Conservation (phyloP, 2,329 filamentous ascomycete genomes). For the Paraphaeosphaeria sporulosa region DNA sequence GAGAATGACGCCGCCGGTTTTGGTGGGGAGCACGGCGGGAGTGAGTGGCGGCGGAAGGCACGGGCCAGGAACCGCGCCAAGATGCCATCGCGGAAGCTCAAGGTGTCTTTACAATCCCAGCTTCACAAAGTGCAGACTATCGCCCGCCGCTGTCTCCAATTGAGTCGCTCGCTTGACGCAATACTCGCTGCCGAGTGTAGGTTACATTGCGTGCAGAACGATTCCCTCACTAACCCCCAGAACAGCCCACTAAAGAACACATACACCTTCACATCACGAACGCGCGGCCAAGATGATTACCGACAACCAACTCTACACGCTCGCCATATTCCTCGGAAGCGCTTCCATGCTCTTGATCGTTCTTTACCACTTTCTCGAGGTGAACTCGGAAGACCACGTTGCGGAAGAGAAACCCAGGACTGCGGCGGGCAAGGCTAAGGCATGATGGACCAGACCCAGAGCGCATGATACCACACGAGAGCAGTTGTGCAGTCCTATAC, state of each 20-base stretch:
- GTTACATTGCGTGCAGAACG: background rate
- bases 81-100: constrained; percentile 23
- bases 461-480: constrained; percentile 6
- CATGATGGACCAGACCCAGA: constrained; percentile 2
- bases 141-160: constrained; percentile 5
- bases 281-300: constrained; percentile 77
- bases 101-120: constrained; percentile 28
- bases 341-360: constrained; percentile 92
- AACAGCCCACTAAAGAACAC: constrained; percentile 21
- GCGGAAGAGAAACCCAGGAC: constrained; percentile 37
- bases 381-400: constrained; percentile 74
- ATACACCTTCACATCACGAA: constrained; percentile 23
- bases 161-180: constrained; percentile 7
- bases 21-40: constrained; percentile 30
- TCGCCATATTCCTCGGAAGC: constrained; percentile 92
- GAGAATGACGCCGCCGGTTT: constrained; percentile 47
- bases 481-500: background rate
- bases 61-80: constrained; percentile 18
- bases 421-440: constrained; percentile 39
- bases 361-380: constrained; percentile 93
- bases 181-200: background rate
- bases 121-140: background rate
- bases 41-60: constrained; percentile 26
- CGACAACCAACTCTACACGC: constrained; percentile 86
- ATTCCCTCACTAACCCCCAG: constrained; percentile 25